Percentiles rank a stretch among this genome's conserved stretches.
Conservation (phyloP, 257 asterid genomes). For the Nicotiana obtusifolia region DNA sequence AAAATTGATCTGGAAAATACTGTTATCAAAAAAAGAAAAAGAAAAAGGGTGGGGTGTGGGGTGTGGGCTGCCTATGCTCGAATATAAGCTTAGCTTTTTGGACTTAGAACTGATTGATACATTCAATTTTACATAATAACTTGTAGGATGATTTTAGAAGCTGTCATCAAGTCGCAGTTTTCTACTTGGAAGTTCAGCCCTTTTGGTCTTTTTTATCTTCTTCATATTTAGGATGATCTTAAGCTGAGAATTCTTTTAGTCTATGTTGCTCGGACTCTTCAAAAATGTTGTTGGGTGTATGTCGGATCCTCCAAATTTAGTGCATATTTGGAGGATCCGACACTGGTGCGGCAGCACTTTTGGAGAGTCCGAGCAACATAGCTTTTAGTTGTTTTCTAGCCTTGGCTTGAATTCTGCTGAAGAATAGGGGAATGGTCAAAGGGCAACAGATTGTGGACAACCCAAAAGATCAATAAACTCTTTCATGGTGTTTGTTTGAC, state of each 20-base stretch:
- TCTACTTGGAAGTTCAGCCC: background rate
- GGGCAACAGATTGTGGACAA: background rate
- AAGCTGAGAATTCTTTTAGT: background rate
- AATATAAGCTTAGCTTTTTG: background rate
- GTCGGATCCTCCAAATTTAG: too few relatives aligned
- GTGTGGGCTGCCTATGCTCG: too few relatives aligned
- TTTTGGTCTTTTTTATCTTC: background rate
- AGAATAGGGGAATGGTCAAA: background rate
- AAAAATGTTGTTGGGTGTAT: too few relatives aligned
- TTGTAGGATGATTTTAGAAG: background rate
- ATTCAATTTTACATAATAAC: background rate
- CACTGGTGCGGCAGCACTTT: too few relatives aligned
- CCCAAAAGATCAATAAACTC: background rate
- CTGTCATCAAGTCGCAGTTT: background rate
- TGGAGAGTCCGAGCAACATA: too few relatives aligned
- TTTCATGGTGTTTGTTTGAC: slow-evolving; percentile 1
- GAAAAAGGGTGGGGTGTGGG: too few relatives aligned
- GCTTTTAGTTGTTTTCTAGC: background rate
- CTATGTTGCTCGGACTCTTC: too few relatives aligned
- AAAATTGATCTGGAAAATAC: too few relatives aligned
- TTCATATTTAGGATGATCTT: background rate
- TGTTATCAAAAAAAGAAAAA: too few relatives aligned
- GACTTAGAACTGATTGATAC: background rate
- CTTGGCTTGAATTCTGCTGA: background rate
- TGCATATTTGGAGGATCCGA: too few relatives aligned